Conservation (phyloP, 2,329 filamentous ascomycete species). For the Clarireedia monteithiana region DNA sequence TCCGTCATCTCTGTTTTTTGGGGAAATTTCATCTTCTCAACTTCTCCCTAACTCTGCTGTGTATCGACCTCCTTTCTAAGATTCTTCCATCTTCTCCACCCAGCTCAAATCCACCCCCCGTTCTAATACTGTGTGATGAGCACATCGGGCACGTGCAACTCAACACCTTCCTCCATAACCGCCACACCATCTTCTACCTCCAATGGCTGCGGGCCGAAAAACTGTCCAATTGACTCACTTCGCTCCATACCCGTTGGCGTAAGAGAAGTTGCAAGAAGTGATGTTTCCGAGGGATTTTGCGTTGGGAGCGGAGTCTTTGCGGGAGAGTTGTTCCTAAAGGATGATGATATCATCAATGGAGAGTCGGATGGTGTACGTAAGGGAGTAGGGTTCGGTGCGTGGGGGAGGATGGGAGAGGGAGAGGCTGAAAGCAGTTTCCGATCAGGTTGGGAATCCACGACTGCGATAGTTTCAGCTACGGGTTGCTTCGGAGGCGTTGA, state of each 20-base stretch:
- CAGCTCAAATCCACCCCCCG: not conserved
- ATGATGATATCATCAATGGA: not conserved
- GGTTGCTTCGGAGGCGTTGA: not conserved
- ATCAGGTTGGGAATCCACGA: not conserved
- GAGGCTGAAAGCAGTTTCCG: not conserved
- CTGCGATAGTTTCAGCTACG: not conserved
- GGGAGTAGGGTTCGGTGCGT: no score
- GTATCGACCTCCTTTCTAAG: not conserved
- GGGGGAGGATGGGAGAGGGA: no score
- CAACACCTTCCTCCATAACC: slow-evolving; percentile 48
- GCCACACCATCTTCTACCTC: slow-evolving; percentile 46
- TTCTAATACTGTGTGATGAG: slow-evolving; percentile 27
- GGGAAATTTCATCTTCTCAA: not conserved
- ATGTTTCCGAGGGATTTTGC: slow-evolving; percentile 10
- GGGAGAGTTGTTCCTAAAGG: not conserved
- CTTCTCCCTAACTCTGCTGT: not conserved
- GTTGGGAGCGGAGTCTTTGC: slow-evolving; percentile 7
- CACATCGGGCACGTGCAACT: slow-evolving; percentile 38
- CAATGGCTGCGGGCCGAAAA: slow-evolving; percentile 35
- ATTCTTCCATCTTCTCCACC: not conserved
- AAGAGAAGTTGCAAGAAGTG: slow-evolving; percentile 1
- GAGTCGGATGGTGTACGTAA: no score
- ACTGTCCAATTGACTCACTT: slow-evolving; percentile 27
- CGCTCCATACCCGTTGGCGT: slow-evolving; percentile 25
- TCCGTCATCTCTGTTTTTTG: not conserved